Percentiles rank a stretch among this genome's conserved stretches.
These are phyloP conservation scores for Syzygium grande DNA, from an alignment of 345 rosid genomes.

Conservation along the genomic window DNA sequence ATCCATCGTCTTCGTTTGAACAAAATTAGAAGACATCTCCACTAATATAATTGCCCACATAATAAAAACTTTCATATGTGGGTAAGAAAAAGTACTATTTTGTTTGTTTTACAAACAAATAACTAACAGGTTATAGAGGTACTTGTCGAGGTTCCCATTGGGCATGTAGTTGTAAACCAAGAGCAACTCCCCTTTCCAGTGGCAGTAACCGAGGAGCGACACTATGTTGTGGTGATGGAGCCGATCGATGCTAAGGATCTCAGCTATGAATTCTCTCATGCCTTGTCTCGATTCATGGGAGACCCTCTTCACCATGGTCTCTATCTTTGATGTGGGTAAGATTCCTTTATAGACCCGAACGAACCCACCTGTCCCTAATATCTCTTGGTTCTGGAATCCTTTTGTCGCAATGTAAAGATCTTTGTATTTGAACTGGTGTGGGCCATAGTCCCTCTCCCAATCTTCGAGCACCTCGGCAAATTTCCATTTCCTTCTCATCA, in stretches of 20 bases:
- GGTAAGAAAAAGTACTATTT: too few relatives aligned
- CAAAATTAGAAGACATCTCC: too few relatives aligned
- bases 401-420: conserved; percentile 59
- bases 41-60: too few relatives aligned
- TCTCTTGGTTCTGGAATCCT: conserved; percentile 50
- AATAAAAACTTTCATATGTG: too few relatives aligned
- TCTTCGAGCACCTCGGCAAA: conserved; percentile 63
- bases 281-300: conserved; percentile 66
- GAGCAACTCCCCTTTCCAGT: conserved; percentile 41
- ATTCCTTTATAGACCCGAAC: conserved; percentile 61
- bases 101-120: too few relatives aligned
- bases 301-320: conserved; percentile 60
- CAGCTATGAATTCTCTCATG: conserved; percentile 42
- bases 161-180: conserved; percentile 53
- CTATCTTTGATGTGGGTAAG: conserved; percentile 27
- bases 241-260: conserved; percentile 38
- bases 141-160: conserved; percentile 9
- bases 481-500: conserved; percentile 34
- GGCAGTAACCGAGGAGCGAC: conserved; percentile 46
- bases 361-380: conserved; percentile 66
- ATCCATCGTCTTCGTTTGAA: too few relatives aligned
- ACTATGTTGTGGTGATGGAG: conserved; percentile 45
- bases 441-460: conserved; percentile 57
- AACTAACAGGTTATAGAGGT: too few relatives aligned
- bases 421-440: conserved; percentile 53